Conservation (phyloP, 495 filamentous ascomycete species). For the Penicillium pulvis region DNA sequence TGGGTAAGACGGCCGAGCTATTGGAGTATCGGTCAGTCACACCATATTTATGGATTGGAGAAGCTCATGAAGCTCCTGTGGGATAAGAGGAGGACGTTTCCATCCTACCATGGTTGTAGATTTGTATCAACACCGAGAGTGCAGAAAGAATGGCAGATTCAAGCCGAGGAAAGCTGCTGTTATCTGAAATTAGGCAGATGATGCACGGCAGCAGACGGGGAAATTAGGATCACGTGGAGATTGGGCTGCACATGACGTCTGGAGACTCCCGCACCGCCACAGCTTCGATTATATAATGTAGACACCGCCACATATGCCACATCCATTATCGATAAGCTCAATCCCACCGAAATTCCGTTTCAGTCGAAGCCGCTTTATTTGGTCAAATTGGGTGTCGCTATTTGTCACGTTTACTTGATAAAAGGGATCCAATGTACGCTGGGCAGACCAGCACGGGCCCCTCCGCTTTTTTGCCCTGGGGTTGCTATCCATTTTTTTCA, state of each 20-base stretch:
- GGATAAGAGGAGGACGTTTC: background rate
- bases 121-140: conserved; percentile 2
- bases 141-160: background rate
- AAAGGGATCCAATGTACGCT: conserved; percentile 32
- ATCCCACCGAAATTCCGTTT: conserved; percentile 31
- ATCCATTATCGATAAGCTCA: conserved; percentile 29
- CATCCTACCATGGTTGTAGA: conserved; percentile 25
- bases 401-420: conserved; percentile 34
- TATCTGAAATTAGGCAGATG: conserved; percentile 12
- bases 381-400: conserved; percentile 29
- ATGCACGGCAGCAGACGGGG: conserved; percentile 22
- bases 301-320: background rate
- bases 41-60: background rate
- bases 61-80: background rate
- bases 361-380: conserved; percentile 9
- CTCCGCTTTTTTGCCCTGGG: conserved; percentile 12
- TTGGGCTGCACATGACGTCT: conserved; percentile 34
- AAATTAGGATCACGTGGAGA: conserved; percentile 23
- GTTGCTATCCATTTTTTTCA: conserved; percentile 2
- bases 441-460: conserved; percentile 27
- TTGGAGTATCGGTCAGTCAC: conserved; percentile 14
- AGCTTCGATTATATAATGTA: background rate
- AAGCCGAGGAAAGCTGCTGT: conserved; percentile 1
- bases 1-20: conserved; percentile 92
- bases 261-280: conserved; percentile 1